A percentile compares a stretch with the other conserved stretches of the same genome.
Conservation (phyloP, 768 basidiomycete genomes). For the Agrocybe praecox region DNA sequence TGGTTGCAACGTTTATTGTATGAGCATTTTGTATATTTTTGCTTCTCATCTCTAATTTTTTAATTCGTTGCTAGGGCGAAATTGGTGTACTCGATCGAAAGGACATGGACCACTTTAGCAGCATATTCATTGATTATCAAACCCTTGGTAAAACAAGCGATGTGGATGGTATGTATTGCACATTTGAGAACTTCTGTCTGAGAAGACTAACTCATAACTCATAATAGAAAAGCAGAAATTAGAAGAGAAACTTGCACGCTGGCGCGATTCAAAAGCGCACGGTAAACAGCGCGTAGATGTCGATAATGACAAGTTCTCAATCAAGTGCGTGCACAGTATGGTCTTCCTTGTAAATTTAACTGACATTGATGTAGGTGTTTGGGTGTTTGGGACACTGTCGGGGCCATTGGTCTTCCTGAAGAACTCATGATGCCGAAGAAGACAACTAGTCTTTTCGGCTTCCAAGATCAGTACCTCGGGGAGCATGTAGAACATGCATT, state of each 20-base stretch:
- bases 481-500: constrained; percentile 66
- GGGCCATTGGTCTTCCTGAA: constrained; percentile 69
- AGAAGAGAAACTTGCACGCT: constrained; percentile 49
- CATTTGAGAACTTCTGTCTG: too few relatives aligned
- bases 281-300: constrained; percentile 56
- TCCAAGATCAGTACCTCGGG: constrained; percentile 60
- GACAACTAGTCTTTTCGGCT: constrained; percentile 60
- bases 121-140: constrained; percentile 64
- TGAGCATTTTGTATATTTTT: constrained; percentile 16
- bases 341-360: neutral
- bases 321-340: constrained; percentile 50
- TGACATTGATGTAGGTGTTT: constrained; percentile 46
- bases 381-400: constrained; percentile 82
- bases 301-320: constrained; percentile 50
- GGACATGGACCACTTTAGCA: constrained; percentile 73
- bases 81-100: constrained; percentile 72
- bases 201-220: neutral
- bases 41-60: neutral
- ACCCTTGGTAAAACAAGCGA: constrained; percentile 59
- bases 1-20: constrained; percentile 73
- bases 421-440: constrained; percentile 53
- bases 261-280: constrained; percentile 51
- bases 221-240: constrained; percentile 40
- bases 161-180: constrained; percentile 35
- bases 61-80: constrained; percentile 46